These are phyloP conservation scores for Ophiostoma tasmaniense DNA, from an alignment of 2,329 filamentous ascomycete genomes.

Conservation along the genomic window DNA sequence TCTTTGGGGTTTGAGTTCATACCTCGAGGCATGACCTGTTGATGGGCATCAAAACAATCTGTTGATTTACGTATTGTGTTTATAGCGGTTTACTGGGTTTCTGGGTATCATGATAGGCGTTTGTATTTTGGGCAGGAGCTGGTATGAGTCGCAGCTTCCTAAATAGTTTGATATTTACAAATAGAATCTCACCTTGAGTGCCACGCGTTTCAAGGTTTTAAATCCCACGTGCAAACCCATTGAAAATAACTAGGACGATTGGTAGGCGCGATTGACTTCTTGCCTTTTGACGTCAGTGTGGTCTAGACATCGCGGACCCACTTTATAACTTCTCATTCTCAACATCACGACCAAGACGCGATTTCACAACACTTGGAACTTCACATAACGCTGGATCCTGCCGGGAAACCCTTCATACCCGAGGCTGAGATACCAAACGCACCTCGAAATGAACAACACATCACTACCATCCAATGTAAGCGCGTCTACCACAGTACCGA, in stretches of 20 bases:
- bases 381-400: neutral
- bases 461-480: neutral
- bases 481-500: neutral
- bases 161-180: neutral
- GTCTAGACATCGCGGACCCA: constrained; percentile 3
- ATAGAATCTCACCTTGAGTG: neutral
- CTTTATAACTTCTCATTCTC: neutral
- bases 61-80: neutral
- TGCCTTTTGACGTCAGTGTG: neutral
- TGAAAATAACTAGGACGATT: neutral
- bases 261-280: neutral
- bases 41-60: neutral
- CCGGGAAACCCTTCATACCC: no score
- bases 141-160: neutral
- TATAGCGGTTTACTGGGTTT: neutral
- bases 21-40: constrained; percentile 31
- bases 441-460: neutral
- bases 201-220: neutral
- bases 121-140: neutral
- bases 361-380: neutral
- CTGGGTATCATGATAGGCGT: neutral
- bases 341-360: neutral
- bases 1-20: constrained; percentile 51
- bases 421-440: neutral
- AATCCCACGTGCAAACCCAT: neutral